These are phyloP conservation scores for Lippia alba DNA, from an alignment of 305 asterid species.

Conservation along the genomic window DNA sequence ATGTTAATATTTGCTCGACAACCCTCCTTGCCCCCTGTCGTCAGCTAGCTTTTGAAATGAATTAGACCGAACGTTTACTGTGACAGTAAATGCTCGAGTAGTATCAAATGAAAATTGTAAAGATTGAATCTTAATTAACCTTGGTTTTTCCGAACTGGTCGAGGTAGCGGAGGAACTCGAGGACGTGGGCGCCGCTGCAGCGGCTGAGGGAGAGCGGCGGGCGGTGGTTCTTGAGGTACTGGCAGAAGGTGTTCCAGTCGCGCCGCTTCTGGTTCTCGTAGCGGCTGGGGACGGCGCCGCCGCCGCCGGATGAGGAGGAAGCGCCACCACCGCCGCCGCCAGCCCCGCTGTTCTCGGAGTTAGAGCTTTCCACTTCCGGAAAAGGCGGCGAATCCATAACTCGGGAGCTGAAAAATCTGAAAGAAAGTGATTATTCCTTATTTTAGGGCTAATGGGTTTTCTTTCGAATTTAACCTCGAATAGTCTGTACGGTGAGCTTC, in stretches of 20 bases:
- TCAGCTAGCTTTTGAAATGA: too few relatives aligned
- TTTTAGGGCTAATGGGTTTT: neutral
- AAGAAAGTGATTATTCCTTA: neutral
- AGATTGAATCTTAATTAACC: too few relatives aligned
- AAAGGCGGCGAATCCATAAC: constrained; percentile 50
- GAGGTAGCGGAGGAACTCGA: constrained; percentile 78
- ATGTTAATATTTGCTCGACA: too few relatives aligned
- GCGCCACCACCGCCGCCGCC: constrained; percentile 12
- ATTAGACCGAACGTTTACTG: too few relatives aligned
- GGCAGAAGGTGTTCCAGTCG: constrained; percentile 82
- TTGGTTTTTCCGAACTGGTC: constrained; percentile 88
- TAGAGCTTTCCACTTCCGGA: constrained; percentile 47
- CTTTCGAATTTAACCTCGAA: neutral
- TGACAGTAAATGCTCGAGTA: too few relatives aligned
- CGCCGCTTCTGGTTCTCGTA: constrained; percentile 83
- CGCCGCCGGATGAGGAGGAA: constrained; percentile 17
- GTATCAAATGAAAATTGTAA: too few relatives aligned
- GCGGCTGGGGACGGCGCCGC: constrained; percentile 53
- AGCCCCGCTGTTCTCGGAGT: constrained; percentile 36
- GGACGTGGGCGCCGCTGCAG: constrained; percentile 91
- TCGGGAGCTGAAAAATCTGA: neutral
- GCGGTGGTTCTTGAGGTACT: constrained; percentile 76
- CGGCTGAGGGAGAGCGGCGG: constrained; percentile 79
- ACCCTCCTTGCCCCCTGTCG: too few relatives aligned
- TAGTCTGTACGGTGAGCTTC: neutral